A percentile compares a stretch with the other conserved stretches of the same genome.
Conservation (phyloP, 306 rosid genomes). For the Prunus mume region DNA sequence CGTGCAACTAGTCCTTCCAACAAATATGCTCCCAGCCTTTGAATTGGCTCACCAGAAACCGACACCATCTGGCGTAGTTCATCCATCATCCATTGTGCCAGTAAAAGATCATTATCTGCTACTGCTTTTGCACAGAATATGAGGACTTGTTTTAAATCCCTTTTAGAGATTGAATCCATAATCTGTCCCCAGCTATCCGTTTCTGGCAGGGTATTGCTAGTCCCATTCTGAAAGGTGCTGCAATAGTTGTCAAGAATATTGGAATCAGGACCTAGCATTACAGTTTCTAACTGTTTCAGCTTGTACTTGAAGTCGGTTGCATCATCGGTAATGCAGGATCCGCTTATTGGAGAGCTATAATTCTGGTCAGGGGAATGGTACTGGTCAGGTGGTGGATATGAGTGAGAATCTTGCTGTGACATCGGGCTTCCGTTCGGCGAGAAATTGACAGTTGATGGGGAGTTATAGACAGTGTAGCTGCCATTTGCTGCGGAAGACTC, state of each 20-base stretch:
- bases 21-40: slow-evolving; percentile 95
- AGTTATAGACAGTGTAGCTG: slow-evolving; percentile 37
- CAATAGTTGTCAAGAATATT: slow-evolving; percentile 52
- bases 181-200: slow-evolving; percentile 73
- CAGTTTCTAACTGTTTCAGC: slow-evolving; percentile 81
- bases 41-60: slow-evolving; percentile 90
- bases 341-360: slow-evolving; percentile 68
- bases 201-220: slow-evolving; percentile 40
- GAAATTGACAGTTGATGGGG: slow-evolving; percentile 64
- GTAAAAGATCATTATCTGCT: slow-evolving; percentile 58
- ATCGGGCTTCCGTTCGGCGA: slow-evolving; percentile 68
- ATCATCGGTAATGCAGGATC: slow-evolving; percentile 78
- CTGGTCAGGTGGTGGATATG: slow-evolving; percentile 48
- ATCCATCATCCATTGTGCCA: slow-evolving; percentile 76
- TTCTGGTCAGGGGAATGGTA: slow-evolving; percentile 57
- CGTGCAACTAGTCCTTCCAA: slow-evolving; percentile 92
- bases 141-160: slow-evolving; percentile 67
- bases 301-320: slow-evolving; percentile 62
- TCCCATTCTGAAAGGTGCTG: slow-evolving; percentile 39
- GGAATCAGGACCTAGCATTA: slow-evolving; percentile 84
- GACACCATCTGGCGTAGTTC: slow-evolving; percentile 81
- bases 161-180: slow-evolving; percentile 58
- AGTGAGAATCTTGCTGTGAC: slow-evolving; percentile 69
- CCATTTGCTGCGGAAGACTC: slow-evolving; percentile 71
- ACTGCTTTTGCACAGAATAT: slow-evolving; percentile 74